phyloP scores from a whole-genome alignment of 441 rosid species.

The Kokia cookei region DNA sequence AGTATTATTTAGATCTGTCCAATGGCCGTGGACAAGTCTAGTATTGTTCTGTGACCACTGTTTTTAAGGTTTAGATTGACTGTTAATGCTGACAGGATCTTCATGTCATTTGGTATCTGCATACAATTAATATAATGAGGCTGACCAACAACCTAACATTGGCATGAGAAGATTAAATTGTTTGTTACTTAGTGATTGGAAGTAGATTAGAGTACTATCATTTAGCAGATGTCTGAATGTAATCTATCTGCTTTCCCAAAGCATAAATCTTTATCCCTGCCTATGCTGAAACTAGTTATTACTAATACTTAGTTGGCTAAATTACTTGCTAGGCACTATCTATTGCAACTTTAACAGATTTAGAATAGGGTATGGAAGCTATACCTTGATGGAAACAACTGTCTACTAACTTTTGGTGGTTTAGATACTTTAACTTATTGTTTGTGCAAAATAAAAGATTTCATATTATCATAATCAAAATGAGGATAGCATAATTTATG shows the following conservation, averaged over 20 bases:
- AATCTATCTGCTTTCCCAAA: not conserved
- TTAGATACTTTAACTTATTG: not conserved
- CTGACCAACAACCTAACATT: not conserved
- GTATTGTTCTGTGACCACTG: conserved; percentile 45
- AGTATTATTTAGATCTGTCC: not conserved
- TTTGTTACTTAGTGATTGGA: not conserved
- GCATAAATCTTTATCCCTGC: not conserved
- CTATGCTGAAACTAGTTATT: not conserved
- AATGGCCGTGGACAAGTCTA: not conserved
- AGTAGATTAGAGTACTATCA: not conserved
- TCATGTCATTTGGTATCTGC: not conserved
- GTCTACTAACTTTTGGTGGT: not conserved
- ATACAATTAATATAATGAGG: not conserved
- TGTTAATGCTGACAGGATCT: not conserved
- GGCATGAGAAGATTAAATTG: not conserved
- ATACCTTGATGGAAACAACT: not conserved
- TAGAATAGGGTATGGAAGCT: not conserved
- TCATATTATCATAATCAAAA: not conserved
- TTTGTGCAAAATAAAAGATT: not conserved
- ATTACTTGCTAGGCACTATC: not conserved
- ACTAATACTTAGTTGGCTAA: not conserved
- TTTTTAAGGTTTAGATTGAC: not conserved
- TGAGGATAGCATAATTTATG: not conserved
- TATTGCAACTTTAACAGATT: not conserved
- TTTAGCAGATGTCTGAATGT: not conserved